phyloP scores from a whole-genome alignment of 2,329 filamentous ascomycete genomes.

The Madurella fahalii region DNA sequence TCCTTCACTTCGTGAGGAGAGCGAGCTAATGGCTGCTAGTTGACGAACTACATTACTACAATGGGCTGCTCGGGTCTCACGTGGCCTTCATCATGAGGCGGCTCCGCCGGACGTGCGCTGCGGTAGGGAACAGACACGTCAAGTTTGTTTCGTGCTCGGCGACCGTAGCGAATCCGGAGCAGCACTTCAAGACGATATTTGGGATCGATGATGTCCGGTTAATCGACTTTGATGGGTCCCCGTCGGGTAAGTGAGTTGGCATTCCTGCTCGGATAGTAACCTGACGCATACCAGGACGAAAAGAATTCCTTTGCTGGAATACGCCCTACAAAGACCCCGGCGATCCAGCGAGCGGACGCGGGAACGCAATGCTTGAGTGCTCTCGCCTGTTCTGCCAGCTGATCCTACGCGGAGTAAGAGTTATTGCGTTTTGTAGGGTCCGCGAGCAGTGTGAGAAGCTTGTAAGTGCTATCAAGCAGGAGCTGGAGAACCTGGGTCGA shows the following conservation, averaged over 20 bases:
- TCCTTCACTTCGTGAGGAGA: neutral
- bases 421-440: conserved; percentile 89
- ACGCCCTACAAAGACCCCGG: conserved; percentile 87
- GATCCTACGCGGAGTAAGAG: conserved; percentile 79
- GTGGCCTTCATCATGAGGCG: conserved; percentile 93
- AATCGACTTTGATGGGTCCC: conserved; percentile 88
- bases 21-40: conserved; percentile 38
- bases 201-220: conserved; percentile 76
- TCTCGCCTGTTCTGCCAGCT: conserved; percentile 87
- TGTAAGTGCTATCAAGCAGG: conserved; percentile 71
- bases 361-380: conserved; percentile 78
- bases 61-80: conserved; percentile 89
- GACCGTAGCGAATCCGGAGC: conserved; percentile 85
- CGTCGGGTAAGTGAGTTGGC: conserved; percentile 54
- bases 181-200: conserved; percentile 94
- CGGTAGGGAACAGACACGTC: conserved; percentile 78
- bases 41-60: conserved; percentile 92
- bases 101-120: conserved; percentile 80
- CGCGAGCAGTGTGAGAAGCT: conserved; percentile 85
- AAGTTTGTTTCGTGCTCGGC: conserved; percentile 96
- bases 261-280: neutral
- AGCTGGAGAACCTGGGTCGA: conserved; percentile 69
- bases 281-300: conserved; percentile 44
- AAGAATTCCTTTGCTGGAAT: conserved; percentile 98
- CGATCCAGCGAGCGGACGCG: conserved; percentile 81